phyloP scores from a whole-genome alignment of 129 eudicot species.

The Chrysanthemum makinoi region DNA sequence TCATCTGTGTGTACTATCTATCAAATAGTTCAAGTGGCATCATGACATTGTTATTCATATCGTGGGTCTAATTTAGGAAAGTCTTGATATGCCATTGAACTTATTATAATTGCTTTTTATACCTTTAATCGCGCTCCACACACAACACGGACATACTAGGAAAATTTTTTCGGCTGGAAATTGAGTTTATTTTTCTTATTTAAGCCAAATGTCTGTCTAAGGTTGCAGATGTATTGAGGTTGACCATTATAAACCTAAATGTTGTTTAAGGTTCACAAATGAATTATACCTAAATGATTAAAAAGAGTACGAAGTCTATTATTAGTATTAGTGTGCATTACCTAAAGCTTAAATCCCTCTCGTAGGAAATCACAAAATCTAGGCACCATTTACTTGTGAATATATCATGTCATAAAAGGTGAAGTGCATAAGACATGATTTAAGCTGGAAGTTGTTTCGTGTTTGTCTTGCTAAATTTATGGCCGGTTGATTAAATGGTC shows the following conservation, averaged over 20 bases:
- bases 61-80: not conserved
- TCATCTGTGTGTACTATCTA: constrained; percentile 4
- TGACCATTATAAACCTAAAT: not conserved
- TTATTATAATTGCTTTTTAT: not conserved
- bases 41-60: constrained; percentile 9
- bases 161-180: no score
- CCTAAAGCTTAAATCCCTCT: not conserved
- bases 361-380: not conserved
- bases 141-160: not conserved
- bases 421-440: not conserved
- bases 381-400: not conserved
- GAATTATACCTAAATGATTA: not conserved
- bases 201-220: not conserved
- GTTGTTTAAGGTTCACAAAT: not conserved
- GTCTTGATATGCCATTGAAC: not conserved
- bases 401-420: not conserved
- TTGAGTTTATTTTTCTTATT: not conserved
- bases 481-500: not conserved
- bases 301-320: not conserved
- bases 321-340: not conserved
- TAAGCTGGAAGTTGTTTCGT: not conserved
- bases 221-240: not conserved
- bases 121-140: constrained; percentile 8
- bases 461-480: not conserved
- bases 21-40: not conserved